Conservation (phyloP, 2,329 filamentous ascomycete species). For the Diaporthe aspalathi region DNA sequence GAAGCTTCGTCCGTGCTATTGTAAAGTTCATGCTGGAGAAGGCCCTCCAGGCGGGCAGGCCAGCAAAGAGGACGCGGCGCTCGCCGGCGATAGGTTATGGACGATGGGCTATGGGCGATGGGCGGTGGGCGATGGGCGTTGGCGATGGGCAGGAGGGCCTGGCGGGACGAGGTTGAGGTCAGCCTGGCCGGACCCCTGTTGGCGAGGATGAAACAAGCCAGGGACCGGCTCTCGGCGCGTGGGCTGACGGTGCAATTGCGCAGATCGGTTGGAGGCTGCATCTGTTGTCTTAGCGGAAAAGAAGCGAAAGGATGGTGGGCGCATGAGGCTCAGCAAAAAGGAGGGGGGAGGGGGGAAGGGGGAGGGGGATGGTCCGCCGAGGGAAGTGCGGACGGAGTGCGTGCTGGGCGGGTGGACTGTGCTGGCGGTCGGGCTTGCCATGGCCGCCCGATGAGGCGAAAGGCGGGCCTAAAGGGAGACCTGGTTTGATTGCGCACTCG, state of each 20-base stretch:
- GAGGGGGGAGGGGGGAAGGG: no score
- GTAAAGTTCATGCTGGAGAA: background rate
- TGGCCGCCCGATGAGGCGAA: constrained; percentile 8
- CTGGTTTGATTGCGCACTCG: constrained; percentile 19
- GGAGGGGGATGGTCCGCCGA: background rate
- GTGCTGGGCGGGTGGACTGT: constrained; percentile 8
- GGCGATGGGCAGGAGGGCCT: background rate
- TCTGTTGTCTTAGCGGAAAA: constrained; percentile 3
- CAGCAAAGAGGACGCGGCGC: constrained; percentile 11
- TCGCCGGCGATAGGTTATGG: no score
- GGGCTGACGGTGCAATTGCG: constrained; percentile 31
- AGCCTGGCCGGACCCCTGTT: constrained; percentile 26
- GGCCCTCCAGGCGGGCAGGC: background rate
- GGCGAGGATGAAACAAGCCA: constrained; percentile 32
- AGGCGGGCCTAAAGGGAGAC: background rate
- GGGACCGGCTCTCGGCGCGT: constrained; percentile 28
- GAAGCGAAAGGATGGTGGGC: constrained; percentile 21
- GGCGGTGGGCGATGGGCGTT: background rate
- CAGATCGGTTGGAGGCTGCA: constrained; percentile 22
- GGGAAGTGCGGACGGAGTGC: constrained; percentile 14
- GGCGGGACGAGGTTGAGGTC: constrained; percentile 28
- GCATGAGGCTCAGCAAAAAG: constrained; percentile 10
- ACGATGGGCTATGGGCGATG: background rate
- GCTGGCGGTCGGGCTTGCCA: constrained; percentile 13
- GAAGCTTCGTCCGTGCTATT: constrained; percentile 18